Evolutionary conservation across 164 flowering plant genomes (phyloP).

Genomic region (Akebia trifoliata): DNA sequence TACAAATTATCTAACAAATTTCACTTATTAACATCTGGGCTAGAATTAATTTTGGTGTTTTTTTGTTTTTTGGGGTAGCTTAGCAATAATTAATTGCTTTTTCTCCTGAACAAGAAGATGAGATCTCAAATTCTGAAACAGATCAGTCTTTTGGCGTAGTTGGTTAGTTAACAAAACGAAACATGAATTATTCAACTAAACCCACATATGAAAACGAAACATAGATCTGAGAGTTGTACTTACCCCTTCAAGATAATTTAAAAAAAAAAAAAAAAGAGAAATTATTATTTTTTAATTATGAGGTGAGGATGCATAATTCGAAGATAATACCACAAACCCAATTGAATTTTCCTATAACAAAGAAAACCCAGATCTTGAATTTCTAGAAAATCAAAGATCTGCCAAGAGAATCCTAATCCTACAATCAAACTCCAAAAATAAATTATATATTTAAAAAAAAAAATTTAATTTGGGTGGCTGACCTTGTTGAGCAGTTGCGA

Average conservation of each 20-base stretch:
- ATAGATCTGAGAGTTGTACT: neutral
- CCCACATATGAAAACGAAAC: no score
- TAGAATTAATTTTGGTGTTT: no score
- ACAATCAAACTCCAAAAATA: neutral
- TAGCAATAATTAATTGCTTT: no score
- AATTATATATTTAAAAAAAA: neutral
- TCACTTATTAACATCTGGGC: no score
- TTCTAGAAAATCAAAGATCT: neutral
- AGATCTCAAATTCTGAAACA: neutral
- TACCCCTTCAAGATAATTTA: neutral
- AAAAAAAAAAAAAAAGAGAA: no score
- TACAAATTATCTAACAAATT: no score
- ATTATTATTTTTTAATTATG: no score
- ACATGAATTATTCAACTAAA: neutral
- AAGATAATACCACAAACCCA: neutral
- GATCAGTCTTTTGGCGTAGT: no score
- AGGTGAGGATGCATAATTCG: neutral
- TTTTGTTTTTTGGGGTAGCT: no score
- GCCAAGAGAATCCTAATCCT: neutral
- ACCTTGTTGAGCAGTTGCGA: slow-evolving; percentile 67
- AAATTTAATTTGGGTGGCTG: neutral
- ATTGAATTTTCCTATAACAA: neutral
- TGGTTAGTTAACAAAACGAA: no score
- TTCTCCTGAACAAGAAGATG: neutral
- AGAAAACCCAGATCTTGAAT: slow-evolving; percentile 3